Conservation (phyloP, 1,139 yeast species). For the Arxiozyma slooffiae region DNA sequence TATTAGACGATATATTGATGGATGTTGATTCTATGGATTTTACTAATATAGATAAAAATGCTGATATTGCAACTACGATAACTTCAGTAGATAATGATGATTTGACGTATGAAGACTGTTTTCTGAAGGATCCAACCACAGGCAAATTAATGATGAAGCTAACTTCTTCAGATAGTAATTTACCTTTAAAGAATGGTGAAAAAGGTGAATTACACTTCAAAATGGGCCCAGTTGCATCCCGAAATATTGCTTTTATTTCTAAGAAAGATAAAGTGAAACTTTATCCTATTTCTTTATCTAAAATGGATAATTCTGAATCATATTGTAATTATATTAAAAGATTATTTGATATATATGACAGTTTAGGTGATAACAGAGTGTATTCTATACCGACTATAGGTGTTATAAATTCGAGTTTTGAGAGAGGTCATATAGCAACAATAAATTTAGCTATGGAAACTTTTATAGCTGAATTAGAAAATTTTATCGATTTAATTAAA, state of each 20-base stretch:
- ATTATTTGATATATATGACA: slow-evolving; percentile 33
- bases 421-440: slow-evolving; percentile 28
- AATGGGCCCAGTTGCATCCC: slow-evolving; percentile 34
- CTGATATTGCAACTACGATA: slow-evolving; percentile 6
- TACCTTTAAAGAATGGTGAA: slow-evolving; percentile 18
- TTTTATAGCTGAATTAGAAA: slow-evolving; percentile 30
- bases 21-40: slow-evolving; percentile 26
- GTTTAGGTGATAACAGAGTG: slow-evolving; percentile 33
- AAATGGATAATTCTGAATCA: slow-evolving; percentile 31
- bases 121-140: slow-evolving; percentile 29
- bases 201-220: slow-evolving; percentile 35
- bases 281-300: slow-evolving; percentile 35
- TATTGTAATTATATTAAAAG: slow-evolving; percentile 34
- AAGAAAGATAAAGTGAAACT: slow-evolving; percentile 29
- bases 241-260: slow-evolving; percentile 36
- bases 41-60: slow-evolving; percentile 15
- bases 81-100: slow-evolving; percentile 1
- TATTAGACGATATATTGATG: slow-evolving; percentile 18
- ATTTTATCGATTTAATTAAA: slow-evolving; percentile 27
- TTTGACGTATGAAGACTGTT: neutral
- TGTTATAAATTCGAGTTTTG: slow-evolving; percentile 29
- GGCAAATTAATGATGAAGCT: slow-evolving; percentile 33
- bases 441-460: slow-evolving; percentile 32
- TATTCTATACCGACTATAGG: slow-evolving; percentile 34
- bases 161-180: slow-evolving; percentile 17